Conservation (phyloP, 129 eudicot species). For the Escallonia rubra region DNA sequence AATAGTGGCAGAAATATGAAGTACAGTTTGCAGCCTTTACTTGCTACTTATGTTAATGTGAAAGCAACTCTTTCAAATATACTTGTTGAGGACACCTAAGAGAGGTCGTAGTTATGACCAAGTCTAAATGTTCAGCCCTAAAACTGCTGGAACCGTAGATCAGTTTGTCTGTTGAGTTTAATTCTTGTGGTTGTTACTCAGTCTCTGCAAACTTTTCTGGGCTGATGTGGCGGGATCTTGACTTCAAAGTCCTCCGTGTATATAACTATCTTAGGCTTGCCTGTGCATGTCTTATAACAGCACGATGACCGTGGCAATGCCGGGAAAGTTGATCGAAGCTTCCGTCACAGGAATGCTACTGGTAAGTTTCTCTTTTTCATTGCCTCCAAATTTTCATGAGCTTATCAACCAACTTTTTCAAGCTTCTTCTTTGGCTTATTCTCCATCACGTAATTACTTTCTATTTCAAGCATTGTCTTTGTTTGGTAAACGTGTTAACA, state of each 20-base stretch:
- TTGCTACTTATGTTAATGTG: too few species aligned
- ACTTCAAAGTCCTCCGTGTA: slow-evolving; percentile 39
- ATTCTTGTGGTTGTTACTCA: slow-evolving; percentile 11
- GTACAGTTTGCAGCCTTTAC: too few species aligned
- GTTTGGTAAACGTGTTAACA: background rate
- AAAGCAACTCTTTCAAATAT: too few species aligned
- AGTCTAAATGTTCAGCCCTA: background rate
- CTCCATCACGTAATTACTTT: background rate
- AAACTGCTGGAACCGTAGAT: slow-evolving; percentile 4
- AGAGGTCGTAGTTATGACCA: too few species aligned
- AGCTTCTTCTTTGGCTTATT: background rate
- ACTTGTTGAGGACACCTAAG: too few species aligned
- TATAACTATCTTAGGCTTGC: slow-evolving; percentile 79
- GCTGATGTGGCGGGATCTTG: slow-evolving; percentile 45
- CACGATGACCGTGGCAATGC: slow-evolving; percentile 76
- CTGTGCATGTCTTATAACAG: slow-evolving; percentile 89
- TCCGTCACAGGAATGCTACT: slow-evolving; percentile 46
- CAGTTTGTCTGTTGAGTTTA: slow-evolving; percentile 14
- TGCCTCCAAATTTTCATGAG: slow-evolving; percentile 4
- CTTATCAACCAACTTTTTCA: background rate
- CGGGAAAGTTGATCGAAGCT: slow-evolving; percentile 62
- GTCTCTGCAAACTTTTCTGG: slow-evolving; percentile 21
- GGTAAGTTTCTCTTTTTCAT: slow-evolving; percentile 35
- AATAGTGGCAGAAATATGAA: too few species aligned
- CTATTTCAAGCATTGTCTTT: background rate